Percentiles rank a stretch among this genome's conserved stretches.
Conservation (phyloP, 768 basidiomycete genomes). For the Tulasnella sp. region DNA sequence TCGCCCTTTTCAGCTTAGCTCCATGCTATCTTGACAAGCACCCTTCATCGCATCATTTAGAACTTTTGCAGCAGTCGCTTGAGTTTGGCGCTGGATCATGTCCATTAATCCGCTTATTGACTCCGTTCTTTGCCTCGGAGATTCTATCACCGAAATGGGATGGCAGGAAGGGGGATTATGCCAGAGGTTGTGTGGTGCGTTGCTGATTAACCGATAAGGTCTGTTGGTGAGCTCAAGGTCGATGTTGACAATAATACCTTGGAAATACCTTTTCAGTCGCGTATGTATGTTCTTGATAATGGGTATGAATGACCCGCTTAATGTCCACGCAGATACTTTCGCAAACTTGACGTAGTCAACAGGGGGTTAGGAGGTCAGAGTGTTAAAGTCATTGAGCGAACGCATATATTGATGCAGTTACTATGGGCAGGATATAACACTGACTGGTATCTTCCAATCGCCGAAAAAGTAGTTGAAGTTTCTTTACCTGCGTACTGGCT, state of each 20-base stretch:
- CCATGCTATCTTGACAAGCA: no score
- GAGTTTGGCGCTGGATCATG: no score
- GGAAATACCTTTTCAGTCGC: not conserved
- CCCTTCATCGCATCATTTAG: no score
- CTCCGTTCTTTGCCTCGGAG: slow-evolving; percentile 39
- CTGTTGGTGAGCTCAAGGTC: not conserved
- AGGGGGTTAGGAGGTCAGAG: slow-evolving; percentile 43
- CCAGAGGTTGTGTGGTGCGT: slow-evolving; percentile 51
- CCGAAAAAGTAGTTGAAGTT: slow-evolving; percentile 46
- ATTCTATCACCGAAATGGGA: slow-evolving; percentile 62
- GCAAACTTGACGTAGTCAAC: slow-evolving; percentile 78
- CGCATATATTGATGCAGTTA: no score
- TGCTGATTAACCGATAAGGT: no score
- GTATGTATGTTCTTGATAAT: not conserved
- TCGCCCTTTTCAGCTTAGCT: no score
- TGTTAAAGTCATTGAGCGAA: not conserved
- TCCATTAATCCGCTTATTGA: not conserved
- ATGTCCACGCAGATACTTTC: slow-evolving; percentile 54
- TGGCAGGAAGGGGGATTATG: slow-evolving; percentile 53
- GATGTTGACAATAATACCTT: not conserved
- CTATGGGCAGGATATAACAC: slow-evolving; percentile 69
- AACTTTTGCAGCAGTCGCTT: no score
- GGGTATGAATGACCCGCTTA: no score
- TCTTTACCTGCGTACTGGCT: not conserved
- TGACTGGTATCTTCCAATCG: slow-evolving; percentile 68